phyloP scores from a whole-genome alignment of 2,329 filamentous ascomycete genomes.

The Fusarium sororula region DNA sequence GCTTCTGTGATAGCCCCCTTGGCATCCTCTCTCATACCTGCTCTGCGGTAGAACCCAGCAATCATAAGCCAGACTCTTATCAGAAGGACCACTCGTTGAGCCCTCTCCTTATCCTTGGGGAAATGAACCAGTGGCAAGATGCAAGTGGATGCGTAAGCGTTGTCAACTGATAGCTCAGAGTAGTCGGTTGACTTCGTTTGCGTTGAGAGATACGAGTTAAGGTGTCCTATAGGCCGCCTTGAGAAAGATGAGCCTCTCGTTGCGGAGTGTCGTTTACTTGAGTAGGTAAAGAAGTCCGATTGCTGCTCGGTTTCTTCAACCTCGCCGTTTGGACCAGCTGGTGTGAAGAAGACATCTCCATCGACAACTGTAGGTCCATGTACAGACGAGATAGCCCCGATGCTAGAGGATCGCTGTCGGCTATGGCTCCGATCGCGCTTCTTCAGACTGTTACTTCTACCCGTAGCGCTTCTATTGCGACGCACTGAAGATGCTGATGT shows the following conservation, averaged over 20 bases:
- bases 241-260: conserved; percentile 54
- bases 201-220: conserved; percentile 57
- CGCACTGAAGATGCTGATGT: conserved; percentile 47
- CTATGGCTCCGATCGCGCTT: conserved; percentile 62
- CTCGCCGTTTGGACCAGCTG: conserved; percentile 51
- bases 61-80: conserved; percentile 91
- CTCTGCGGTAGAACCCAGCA: conserved; percentile 85
- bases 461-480: conserved; percentile 56
- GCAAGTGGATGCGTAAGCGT: conserved; percentile 56
- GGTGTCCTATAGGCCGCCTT: conserved; percentile 54
- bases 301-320: conserved; percentile 48
- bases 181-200: conserved; percentile 52
- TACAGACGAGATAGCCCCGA: conserved; percentile 45
- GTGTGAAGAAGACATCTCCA: conserved; percentile 61
- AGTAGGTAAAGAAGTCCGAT: conserved; percentile 56
- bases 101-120: conserved; percentile 61
- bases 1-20: conserved; percentile 85
- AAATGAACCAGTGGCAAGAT: conserved; percentile 64
- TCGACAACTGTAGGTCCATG: conserved; percentile 57
- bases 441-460: conserved; percentile 61
- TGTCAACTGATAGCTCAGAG: conserved; percentile 52
- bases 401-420: conserved; percentile 56
- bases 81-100: conserved; percentile 64
- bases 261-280: conserved; percentile 52
- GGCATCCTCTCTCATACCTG: conserved; percentile 81